Evolutionary conservation across 1,284 basidiomycete species (phyloP).

Genomic region (Uromyces viciae-fabae): DNA sequence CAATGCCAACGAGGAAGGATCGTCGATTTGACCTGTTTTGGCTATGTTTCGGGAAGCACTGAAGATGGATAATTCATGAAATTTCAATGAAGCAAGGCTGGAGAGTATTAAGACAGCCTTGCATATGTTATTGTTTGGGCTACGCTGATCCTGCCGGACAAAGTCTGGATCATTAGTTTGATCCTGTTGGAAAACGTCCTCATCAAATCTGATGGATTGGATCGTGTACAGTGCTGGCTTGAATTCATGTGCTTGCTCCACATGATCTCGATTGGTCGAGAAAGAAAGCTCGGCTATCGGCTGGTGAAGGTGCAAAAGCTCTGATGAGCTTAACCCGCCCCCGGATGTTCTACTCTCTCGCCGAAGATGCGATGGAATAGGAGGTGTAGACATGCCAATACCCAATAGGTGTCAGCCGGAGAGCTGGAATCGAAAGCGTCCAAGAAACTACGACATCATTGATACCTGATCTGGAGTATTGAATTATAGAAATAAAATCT

Average conservation of each 20-base stretch:
- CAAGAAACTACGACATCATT: too few species aligned
- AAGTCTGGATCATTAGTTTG: background rate
- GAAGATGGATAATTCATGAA: background rate
- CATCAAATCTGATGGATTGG: background rate
- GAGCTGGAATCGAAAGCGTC: too few species aligned
- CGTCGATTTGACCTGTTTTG: background rate
- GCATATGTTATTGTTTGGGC: background rate
- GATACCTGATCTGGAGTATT: too few species aligned
- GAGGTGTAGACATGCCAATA: too few species aligned
- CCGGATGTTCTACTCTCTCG: too few species aligned
- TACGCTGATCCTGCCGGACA: too few species aligned
- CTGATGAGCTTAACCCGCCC: too few species aligned
- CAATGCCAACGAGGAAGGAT: background rate
- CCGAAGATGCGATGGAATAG: too few species aligned
- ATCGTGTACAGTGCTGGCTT: background rate
- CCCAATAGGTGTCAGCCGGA: too few species aligned
- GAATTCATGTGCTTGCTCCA: background rate
- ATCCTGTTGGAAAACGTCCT: background rate
- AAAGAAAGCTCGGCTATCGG: background rate
- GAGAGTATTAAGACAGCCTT: background rate
- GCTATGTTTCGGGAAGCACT: background rate
- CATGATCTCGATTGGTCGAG: background rate
- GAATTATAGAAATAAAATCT: too few species aligned
- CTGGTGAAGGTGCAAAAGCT: background rate
- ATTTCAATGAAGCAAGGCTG: constrained; percentile 3